Evolutionary conservation across 1,284 basidiomycete genomes (phyloP).

Genomic region (Coriolopsis trogii): DNA sequence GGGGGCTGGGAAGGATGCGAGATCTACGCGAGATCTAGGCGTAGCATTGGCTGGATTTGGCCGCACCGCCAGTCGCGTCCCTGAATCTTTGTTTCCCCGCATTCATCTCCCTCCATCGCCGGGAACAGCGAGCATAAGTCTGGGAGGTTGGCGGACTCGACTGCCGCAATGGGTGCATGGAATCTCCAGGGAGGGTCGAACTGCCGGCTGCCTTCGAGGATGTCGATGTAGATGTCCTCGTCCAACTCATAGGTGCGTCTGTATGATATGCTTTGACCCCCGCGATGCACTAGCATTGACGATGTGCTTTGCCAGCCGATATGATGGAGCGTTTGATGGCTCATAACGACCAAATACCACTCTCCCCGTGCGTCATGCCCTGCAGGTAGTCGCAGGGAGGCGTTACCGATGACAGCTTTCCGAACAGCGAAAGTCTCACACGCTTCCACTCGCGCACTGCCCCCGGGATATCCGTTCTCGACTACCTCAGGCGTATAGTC

Average conservation of each 20-base stretch:
- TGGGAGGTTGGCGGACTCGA: conserved; percentile 33
- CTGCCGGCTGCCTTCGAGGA: conserved; percentile 77
- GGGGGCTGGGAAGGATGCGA: conserved; percentile 8
- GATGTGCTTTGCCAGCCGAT: conserved; percentile 71
- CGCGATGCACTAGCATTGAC: conserved; percentile 11
- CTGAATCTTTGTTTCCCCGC: conserved; percentile 5
- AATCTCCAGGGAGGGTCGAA: conserved; percentile 73
- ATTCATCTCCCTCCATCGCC: conserved; percentile 24
- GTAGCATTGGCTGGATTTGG: not conserved
- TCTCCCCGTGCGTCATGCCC: conserved; percentile 66
- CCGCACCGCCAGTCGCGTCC: not conserved
- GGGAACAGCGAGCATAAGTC: conserved; percentile 17
- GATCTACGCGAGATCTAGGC: conserved; percentile 20
- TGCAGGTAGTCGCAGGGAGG: conserved; percentile 24
- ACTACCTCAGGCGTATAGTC: conserved; percentile 91
- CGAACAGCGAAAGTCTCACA: conserved; percentile 76
- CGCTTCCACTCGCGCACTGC: conserved; percentile 92
- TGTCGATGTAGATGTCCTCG: conserved; percentile 79
- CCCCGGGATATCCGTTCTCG: conserved; percentile 82
- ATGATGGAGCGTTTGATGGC: conserved; percentile 92
- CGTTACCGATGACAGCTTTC: conserved; percentile 23
- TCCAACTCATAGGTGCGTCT: conserved; percentile 78
- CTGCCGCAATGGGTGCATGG: conserved; percentile 77
- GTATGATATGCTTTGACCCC: conserved; percentile 4
- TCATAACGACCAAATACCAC: conserved; percentile 92